Percentiles rank a stretch among this genome's conserved stretches.
These are phyloP conservation scores for Mollisiaceae sp. DNA, from an alignment of 2,329 filamentous ascomycete genomes.

Conservation along the genomic window DNA sequence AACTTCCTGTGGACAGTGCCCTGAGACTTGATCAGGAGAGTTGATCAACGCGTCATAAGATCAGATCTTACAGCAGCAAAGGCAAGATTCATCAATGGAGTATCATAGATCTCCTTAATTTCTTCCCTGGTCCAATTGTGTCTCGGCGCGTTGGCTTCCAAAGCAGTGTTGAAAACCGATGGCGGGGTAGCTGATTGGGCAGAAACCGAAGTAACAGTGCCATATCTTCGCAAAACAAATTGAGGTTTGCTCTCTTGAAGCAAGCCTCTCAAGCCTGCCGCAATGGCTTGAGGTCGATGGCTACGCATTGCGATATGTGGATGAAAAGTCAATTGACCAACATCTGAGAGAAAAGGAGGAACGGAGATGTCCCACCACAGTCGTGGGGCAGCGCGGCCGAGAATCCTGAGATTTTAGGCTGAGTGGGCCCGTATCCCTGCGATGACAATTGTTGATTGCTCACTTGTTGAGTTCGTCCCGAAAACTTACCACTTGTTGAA, in stretches of 20 bases:
- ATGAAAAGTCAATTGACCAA: not conserved
- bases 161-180: slow-evolving; percentile 49
- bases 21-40: slow-evolving; percentile 49
- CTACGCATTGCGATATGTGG: slow-evolving; percentile 27
- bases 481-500: slow-evolving; percentile 9
- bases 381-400: slow-evolving; percentile 5
- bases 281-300: slow-evolving; percentile 24
- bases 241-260: slow-evolving; percentile 25
- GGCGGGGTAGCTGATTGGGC: slow-evolving; percentile 19
- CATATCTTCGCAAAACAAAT: slow-evolving; percentile 30
- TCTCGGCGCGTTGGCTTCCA: slow-evolving; percentile 64
- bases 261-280: slow-evolving; percentile 24
- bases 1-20: slow-evolving; percentile 81
- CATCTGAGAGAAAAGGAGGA: slow-evolving; percentile 7
- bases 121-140: slow-evolving; percentile 83
- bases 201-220: slow-evolving; percentile 31
- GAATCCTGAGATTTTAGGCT: slow-evolving; percentile 12
- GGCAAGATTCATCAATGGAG: slow-evolving; percentile 78
- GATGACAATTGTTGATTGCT: slow-evolving; percentile 23
- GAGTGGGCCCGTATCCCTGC: slow-evolving; percentile 6
- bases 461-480: slow-evolving; percentile 12
- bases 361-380: not conserved
- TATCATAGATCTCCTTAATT: slow-evolving; percentile 81
- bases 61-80: slow-evolving; percentile 68
- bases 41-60: not conserved